Conservation (phyloP, 306 rosid genomes). For the Mimosa bimucronata region DNA sequence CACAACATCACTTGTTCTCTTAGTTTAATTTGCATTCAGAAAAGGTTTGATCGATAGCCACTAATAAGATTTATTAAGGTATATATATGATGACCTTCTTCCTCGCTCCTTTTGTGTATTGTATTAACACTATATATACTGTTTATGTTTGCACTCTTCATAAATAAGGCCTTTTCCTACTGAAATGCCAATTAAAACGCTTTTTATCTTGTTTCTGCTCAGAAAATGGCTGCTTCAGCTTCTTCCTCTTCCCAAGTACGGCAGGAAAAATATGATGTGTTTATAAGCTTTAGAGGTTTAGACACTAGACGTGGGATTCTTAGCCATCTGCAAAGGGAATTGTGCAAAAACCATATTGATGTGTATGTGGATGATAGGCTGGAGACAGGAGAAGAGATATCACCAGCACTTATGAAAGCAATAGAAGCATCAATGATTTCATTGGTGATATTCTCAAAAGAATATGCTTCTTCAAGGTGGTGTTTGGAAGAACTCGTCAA, state of each 20-base stretch:
- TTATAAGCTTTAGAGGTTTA: background rate
- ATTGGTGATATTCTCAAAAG: background rate
- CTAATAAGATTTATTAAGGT: too few relatives aligned
- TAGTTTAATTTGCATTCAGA: background rate
- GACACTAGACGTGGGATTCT: background rate
- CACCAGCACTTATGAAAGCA: background rate
- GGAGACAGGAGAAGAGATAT: background rate
- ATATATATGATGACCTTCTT: too few relatives aligned
- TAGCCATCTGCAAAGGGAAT: background rate
- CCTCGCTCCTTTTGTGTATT: too few relatives aligned
- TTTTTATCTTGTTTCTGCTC: too few relatives aligned
- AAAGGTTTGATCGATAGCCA: background rate
- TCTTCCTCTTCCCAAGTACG: background rate
- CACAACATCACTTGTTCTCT: background rate
- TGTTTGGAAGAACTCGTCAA: background rate
- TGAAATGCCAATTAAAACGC: too few relatives aligned
- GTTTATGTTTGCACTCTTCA: too few relatives aligned
- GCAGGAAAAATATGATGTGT: background rate
- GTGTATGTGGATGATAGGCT: background rate
- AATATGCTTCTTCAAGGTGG: constrained; percentile 3
- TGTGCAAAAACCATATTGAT: background rate
- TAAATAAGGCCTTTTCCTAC: too few relatives aligned
- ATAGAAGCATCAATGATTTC: background rate
- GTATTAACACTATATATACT: too few relatives aligned
- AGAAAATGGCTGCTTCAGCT: too few relatives aligned